Conservation (phyloP, 2,329 filamentous ascomycete species). For the Trichoderma sp. region DNA sequence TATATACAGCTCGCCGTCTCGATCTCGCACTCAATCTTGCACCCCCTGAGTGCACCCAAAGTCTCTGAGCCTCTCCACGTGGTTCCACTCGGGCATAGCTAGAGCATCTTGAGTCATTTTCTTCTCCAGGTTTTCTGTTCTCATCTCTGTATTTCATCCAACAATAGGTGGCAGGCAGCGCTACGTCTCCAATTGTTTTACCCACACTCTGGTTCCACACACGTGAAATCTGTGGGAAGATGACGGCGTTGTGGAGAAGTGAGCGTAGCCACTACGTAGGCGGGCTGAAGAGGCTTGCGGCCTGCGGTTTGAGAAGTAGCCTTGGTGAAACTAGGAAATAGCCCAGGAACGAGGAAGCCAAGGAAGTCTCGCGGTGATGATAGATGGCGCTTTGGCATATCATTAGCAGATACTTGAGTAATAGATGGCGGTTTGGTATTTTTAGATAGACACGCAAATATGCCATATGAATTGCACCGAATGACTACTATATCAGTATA, state of each 20-base stretch:
- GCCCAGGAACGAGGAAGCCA: not conserved
- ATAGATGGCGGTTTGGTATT: not conserved
- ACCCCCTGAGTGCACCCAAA: not conserved
- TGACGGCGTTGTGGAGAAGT: slow-evolving; percentile 7
- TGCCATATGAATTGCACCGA: not conserved
- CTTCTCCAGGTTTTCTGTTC: slow-evolving; percentile 5
- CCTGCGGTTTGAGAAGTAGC: not conserved
- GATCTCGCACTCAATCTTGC: not conserved
- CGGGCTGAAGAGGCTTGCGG: not conserved
- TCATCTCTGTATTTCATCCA: not conserved
- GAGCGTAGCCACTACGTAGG: slow-evolving; percentile 2
- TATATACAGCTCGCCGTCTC: slow-evolving; percentile 22
- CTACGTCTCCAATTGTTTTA: slow-evolving; percentile 15
- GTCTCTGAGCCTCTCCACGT: slow-evolving; percentile 12
- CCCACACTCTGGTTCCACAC: slow-evolving; percentile 25
- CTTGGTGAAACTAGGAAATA: not conserved
- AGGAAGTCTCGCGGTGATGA: not conserved
- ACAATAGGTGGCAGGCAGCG: not conserved
- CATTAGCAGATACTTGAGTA: not conserved
- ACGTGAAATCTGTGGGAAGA: slow-evolving; percentile 13
- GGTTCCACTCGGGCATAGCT: slow-evolving; percentile 4
- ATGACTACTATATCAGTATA: not conserved
- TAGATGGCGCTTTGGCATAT: not conserved
- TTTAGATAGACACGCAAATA: not conserved
- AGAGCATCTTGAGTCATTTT: slow-evolving; percentile 3